Evolutionary conservation across 2,329 filamentous ascomycete genomes (phyloP).

Genomic region (Xylariaceae sp.): DNA sequence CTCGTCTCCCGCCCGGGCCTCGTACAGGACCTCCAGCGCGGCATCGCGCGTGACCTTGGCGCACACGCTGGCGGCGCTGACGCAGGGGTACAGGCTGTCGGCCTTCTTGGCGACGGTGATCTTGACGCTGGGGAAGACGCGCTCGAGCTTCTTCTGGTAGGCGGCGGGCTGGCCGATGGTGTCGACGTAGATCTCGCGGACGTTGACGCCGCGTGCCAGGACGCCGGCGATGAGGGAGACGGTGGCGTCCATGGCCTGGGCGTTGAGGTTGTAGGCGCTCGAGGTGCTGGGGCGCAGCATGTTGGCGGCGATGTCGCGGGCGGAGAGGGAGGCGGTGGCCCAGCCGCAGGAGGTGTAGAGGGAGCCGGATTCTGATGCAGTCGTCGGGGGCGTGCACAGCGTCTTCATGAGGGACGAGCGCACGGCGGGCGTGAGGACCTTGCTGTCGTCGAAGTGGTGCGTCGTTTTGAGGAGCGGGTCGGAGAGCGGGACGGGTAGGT

Average conservation of each 20-base stretch:
- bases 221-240: slow-evolving; percentile 76
- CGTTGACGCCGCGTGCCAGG: slow-evolving; percentile 71
- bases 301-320: slow-evolving; percentile 72
- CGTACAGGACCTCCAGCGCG: slow-evolving; percentile 75
- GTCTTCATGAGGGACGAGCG: slow-evolving; percentile 66
- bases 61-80: slow-evolving; percentile 89
- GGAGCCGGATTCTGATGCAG: slow-evolving; percentile 46
- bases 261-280: slow-evolving; percentile 81
- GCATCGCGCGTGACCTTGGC: slow-evolving; percentile 95
- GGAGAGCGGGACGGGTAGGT: slow-evolving; percentile 68
- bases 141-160: slow-evolving; percentile 81
- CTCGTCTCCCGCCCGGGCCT: slow-evolving; percentile 36
- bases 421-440: slow-evolving; percentile 77
- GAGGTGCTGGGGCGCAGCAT: slow-evolving; percentile 63
- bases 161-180: slow-evolving; percentile 79
- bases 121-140: slow-evolving; percentile 72
- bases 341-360: slow-evolving; percentile 62
- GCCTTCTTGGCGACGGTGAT: slow-evolving; percentile 87
- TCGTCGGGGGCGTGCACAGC: slow-evolving; percentile 61
- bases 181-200: slow-evolving; percentile 90
- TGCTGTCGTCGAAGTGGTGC: slow-evolving; percentile 93
- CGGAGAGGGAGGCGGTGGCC: slow-evolving; percentile 77
- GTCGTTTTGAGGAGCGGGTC: slow-evolving; percentile 70
- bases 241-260: slow-evolving; percentile 91
- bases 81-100: slow-evolving; percentile 86